phyloP scores from a whole-genome alignment of 2,329 filamentous ascomycete genomes.

The Stagonosporopsis rhizophila region DNA sequence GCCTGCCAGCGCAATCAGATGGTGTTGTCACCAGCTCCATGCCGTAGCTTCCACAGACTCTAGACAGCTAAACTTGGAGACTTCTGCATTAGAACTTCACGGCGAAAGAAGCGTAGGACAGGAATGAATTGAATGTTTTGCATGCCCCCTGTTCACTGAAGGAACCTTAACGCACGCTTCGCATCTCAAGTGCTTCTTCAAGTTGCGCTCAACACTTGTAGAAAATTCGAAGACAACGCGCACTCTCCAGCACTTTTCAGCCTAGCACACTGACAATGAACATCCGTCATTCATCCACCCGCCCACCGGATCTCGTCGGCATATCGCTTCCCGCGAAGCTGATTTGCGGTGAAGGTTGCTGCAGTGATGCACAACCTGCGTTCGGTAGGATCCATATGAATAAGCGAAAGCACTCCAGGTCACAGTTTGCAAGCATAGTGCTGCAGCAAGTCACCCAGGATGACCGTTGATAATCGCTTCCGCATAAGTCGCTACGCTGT shows the following conservation, averaged over 20 bases:
- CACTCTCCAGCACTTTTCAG: not conserved
- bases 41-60: not conserved
- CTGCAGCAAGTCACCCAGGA: conserved; percentile 2
- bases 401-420: not conserved
- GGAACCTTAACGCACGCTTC: not conserved
- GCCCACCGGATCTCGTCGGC: not conserved
- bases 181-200: too few relatives aligned
- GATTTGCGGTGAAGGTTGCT: conserved; percentile 16
- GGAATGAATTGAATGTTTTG: not conserved
- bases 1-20: not conserved
- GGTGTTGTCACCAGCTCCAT: too few relatives aligned
- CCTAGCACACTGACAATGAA: not conserved
- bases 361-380: conserved; percentile 11
- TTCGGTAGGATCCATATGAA: not conserved
- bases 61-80: not conserved
- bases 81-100: not conserved
- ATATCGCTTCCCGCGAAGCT: not conserved
- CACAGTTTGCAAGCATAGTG: not conserved
- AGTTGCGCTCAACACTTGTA: too few relatives aligned
- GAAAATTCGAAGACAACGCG: too few relatives aligned
- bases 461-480: not conserved
- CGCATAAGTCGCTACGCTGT: not conserved
- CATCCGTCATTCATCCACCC: not conserved
- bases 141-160: not conserved
- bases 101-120: not conserved